Evolutionary conservation across 257 asterid genomes (phyloP).

Genomic region (Solanum tarijense): DNA sequence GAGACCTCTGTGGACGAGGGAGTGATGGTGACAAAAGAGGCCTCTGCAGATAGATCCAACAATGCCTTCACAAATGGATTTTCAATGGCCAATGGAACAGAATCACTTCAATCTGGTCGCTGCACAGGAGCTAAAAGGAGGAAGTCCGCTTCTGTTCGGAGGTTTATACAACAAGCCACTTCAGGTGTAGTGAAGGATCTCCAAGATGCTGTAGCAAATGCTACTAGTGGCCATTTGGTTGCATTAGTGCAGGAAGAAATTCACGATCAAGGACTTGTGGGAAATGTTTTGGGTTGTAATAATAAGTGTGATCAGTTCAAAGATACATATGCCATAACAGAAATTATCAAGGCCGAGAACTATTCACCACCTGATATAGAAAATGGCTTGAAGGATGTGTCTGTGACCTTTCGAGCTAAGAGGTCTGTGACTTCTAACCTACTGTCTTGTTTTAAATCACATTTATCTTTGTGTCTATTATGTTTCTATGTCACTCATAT

Average conservation of each 20-base stretch:
- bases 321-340: constrained; percentile 41
- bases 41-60: neutral
- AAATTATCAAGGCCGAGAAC: constrained; percentile 71
- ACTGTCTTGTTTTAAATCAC: neutral
- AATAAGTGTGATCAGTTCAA: constrained; percentile 31
- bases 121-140: constrained; percentile 69
- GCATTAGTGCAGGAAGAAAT: constrained; percentile 17
- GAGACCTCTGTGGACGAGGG: neutral
- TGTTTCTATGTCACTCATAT: neutral
- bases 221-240: constrained; percentile 4
- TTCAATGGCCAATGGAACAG: constrained; percentile 27
- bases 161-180: constrained; percentile 54
- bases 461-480: neutral
- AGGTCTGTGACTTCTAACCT: constrained; percentile 44
- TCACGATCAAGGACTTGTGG: constrained; percentile 24
- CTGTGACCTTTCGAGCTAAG: constrained; percentile 62
- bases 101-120: constrained; percentile 38
- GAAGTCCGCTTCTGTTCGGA: constrained; percentile 73
- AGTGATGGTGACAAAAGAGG: neutral
- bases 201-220: constrained; percentile 16
- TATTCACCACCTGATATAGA: constrained; percentile 32
- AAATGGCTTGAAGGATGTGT: constrained; percentile 46
- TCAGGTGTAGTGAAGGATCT: constrained; percentile 20
- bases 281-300: constrained; percentile 16
- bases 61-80: constrained; percentile 16